Evolutionary conservation across 345 rosid genomes (phyloP).

Genomic region (Eucalyptus victrix): DNA sequence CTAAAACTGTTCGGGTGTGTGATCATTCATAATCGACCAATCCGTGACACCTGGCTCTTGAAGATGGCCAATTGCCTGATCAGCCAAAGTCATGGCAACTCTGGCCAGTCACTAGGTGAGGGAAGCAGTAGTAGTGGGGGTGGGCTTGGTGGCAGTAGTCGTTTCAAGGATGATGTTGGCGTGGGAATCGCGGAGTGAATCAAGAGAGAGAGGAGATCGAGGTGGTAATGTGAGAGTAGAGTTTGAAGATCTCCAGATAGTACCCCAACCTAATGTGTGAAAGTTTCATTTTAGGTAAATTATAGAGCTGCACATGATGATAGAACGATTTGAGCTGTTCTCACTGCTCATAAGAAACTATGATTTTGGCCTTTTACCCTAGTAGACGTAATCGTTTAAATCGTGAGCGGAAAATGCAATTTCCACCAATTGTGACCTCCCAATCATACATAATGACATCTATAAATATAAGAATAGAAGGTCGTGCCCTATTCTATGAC

Average conservation of each 20-base stretch:
- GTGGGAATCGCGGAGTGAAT: not conserved
- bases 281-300: not conserved
- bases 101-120: not conserved
- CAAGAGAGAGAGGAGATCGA: not conserved
- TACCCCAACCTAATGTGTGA: not conserved
- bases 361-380: not conserved
- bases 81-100: slow-evolving; percentile 17
- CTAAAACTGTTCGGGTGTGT: fast-evolving
- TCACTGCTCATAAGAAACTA: not conserved
- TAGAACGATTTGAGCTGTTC: not conserved
- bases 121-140: not conserved
- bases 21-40: no score
- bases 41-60: slow-evolving; percentile 11
- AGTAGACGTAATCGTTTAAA: not conserved
- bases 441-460: not conserved
- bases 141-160: not conserved
- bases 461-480: not conserved
- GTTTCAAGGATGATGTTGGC: not conserved
- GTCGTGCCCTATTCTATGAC: not conserved
- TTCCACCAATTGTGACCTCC: not conserved
- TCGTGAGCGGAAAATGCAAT: not conserved
- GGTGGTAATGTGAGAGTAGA: not conserved
- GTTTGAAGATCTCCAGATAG: not conserved
- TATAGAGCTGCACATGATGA: not conserved
- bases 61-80: slow-evolving; percentile 42